phyloP scores from a whole-genome alignment of 805 yeast species.

The Saccharomycopsis sp. region DNA sequence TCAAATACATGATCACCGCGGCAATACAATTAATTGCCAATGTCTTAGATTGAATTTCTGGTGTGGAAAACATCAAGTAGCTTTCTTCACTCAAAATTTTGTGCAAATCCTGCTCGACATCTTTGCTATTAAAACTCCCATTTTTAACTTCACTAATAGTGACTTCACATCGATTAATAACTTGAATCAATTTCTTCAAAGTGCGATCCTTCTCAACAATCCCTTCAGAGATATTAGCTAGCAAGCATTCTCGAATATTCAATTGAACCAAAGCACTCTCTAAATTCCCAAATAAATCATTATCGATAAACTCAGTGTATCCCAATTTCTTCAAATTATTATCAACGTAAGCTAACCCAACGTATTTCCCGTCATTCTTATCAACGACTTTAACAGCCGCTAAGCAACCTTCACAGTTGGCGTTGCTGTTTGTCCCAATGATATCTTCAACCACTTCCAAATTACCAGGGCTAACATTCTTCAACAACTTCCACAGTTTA shows the following conservation, averaged over 20 bases:
- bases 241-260: slow-evolving; percentile 78
- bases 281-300: slow-evolving; percentile 77
- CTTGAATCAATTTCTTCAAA: slow-evolving; percentile 55
- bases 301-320: slow-evolving; percentile 74
- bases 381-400: slow-evolving; percentile 35
- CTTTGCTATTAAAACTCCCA: slow-evolving; percentile 53
- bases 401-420: slow-evolving; percentile 3
- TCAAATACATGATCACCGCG: slow-evolving; percentile 65
- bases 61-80: slow-evolving; percentile 43
- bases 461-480: slow-evolving; percentile 86
- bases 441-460: slow-evolving; percentile 70
- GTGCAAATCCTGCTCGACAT: slow-evolving; percentile 71
- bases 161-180: slow-evolving; percentile 72
- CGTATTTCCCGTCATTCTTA: slow-evolving; percentile 35
- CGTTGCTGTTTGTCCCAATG: slow-evolving; percentile 35
- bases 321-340: slow-evolving; percentile 61
- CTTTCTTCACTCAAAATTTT: slow-evolving; percentile 24
- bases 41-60: slow-evolving; percentile 43
- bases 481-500: slow-evolving; percentile 49
- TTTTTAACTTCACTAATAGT: slow-evolving; percentile 56
- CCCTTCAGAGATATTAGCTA: slow-evolving; percentile 39
- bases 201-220: slow-evolving; percentile 42
- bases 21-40: slow-evolving; percentile 56
- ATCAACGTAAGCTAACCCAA: slow-evolving; percentile 80
- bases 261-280: slow-evolving; percentile 83